Base-by-base conservation (phyloP, 768 basidiomycete genomes). In the Lentinula guzmanii region DNA sequence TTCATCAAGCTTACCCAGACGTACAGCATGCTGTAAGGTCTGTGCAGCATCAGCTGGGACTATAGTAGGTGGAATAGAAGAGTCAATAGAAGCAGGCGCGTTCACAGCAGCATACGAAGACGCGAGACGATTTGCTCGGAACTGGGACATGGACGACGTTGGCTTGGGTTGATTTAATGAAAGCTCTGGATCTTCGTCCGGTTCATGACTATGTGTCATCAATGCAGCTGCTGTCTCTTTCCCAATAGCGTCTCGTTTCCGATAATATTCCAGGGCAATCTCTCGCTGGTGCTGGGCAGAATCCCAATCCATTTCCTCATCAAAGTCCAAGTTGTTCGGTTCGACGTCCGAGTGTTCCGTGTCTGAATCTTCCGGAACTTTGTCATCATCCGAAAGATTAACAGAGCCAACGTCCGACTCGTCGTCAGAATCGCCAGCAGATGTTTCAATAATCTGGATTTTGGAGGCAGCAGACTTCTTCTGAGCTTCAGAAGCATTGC, bases 281-380 rank as follows among this genome's bases (percentile, higher is more conserved):
- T 91, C 90, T 33, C 89, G 85, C 64, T 91, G 87, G 65, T 89
- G 87, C 56, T 77, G 82, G 24, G 83, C 86, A 53, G 76, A 77
- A 64, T 90, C 84, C 35, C 85, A 73, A 65, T 90, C 86, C 28
- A 79, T 75, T 45, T 79, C 81, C 45, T 86, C 82, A 53, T 79
- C 81, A 11, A 75, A 62, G 2, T 74, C 73, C 31, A 76, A 80
- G n/a, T 79, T 78, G 16, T 52, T 62, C 55, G 34, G 42, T 65
- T 53, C 52, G 13, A 45, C 37, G n/a, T 63, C 59, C 10, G 59
- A 51, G 37, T 60, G 51, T 37, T 60, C 59, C 10, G 59, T 60
- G 8, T 51, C 51, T 6, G 59, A 60, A 28, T 65, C 65, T 7
- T 35, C 43, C 50, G 69, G 65, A 4, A 66, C 68, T 16, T 64